Evolutionary conservation across 2,329 filamentous ascomycete genomes (phyloP).

Genomic region (Fusarium brachygibbosum): DNA sequence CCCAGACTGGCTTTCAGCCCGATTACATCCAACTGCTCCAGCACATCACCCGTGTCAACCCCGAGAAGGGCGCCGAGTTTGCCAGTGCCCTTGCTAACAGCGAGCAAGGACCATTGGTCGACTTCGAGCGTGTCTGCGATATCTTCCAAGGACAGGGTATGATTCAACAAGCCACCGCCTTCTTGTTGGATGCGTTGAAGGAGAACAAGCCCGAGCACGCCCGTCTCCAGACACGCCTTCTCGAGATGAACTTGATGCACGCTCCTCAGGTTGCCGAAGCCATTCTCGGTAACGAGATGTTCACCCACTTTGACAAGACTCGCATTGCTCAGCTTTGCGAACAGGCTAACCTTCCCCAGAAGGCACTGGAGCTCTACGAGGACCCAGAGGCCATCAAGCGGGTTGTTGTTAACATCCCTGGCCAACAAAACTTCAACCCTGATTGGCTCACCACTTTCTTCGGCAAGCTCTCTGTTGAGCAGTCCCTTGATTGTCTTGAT

Average conservation of each 20-base stretch:
- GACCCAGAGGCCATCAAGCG: conserved; percentile 92
- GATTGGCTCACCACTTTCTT: conserved; percentile 96
- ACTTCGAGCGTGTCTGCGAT: conserved; percentile 94
- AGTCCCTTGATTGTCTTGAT: conserved; percentile 92
- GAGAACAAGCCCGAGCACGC: conserved; percentile 95
- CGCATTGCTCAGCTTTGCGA: conserved; percentile 93
- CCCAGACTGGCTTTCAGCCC: conserved; percentile 88
- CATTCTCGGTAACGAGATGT: conserved; percentile 98
- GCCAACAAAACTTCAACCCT: conserved; percentile 85
- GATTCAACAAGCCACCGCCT: conserved; percentile 98
- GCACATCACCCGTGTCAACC: conserved; percentile 90
- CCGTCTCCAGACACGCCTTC: conserved; percentile 89
- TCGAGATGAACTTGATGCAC: conserved; percentile 98
- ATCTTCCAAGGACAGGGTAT: conserved; percentile 98
- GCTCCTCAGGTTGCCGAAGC: conserved; percentile 98
- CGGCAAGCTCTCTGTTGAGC: conserved; percentile 92
- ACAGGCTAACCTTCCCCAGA: conserved; percentile 87
- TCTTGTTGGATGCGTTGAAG: conserved; percentile 94
- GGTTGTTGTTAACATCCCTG: conserved; percentile 84
- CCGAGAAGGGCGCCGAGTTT: conserved; percentile 95
- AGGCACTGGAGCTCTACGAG: conserved; percentile 94
- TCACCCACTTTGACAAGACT: conserved; percentile 93
- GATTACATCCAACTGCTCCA: conserved; percentile 94
- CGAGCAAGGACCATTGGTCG: conserved; percentile 87
- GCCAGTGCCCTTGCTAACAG: conserved; percentile 92